Evolutionary conservation across 768 basidiomycete species (phyloP).

Genomic region (Hebeloma cylindrosporum): DNA sequence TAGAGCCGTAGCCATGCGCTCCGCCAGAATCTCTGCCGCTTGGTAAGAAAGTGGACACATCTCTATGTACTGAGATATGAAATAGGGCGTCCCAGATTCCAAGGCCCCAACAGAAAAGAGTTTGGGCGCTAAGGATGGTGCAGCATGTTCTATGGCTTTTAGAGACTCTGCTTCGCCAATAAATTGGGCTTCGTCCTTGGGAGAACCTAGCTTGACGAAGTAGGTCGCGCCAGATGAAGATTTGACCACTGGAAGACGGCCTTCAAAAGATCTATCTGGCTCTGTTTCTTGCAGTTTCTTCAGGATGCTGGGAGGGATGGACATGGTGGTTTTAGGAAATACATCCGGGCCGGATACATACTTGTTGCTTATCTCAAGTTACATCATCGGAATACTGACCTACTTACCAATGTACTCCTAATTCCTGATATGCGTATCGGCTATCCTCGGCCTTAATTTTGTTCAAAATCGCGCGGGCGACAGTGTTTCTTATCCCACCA

Average conservation of each 20-base stretch:
- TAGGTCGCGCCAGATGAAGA: conserved; percentile 62
- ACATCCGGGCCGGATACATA: too few species aligned
- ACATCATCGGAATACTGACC: too few species aligned
- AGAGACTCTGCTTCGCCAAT: conserved; percentile 70
- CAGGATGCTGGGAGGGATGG: conserved; percentile 36
- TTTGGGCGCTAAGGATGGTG: conserved; percentile 63
- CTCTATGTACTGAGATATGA: conserved; percentile 75
- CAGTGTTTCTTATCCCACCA: too few species aligned
- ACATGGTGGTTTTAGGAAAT: conserved; percentile 9
- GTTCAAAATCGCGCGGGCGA: too few species aligned
- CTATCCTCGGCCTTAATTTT: too few species aligned
- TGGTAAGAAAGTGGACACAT: conserved; percentile 45
- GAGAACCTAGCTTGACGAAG: conserved; percentile 59
- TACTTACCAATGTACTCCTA: too few species aligned
- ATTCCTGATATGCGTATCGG: too few species aligned
- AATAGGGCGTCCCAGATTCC: conserved; percentile 50
- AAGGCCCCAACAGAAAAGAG: conserved; percentile 51
- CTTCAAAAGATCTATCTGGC: conserved; percentile 47
- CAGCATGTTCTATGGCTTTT: conserved; percentile 58
- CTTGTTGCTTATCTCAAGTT: conserved; percentile 2
- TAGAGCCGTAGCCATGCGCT: conserved; percentile 64
- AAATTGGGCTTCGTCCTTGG: conserved; percentile 61
- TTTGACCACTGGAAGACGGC: conserved; percentile 43
- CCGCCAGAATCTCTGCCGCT: conserved; percentile 53
- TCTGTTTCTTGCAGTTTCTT: conserved; percentile 50